A percentile compares a stretch with the other conserved stretches of the same genome.
These are phyloP conservation scores for Exophiala calicioides DNA, from an alignment of 2,329 filamentous ascomycete genomes.

Conservation along the genomic window DNA sequence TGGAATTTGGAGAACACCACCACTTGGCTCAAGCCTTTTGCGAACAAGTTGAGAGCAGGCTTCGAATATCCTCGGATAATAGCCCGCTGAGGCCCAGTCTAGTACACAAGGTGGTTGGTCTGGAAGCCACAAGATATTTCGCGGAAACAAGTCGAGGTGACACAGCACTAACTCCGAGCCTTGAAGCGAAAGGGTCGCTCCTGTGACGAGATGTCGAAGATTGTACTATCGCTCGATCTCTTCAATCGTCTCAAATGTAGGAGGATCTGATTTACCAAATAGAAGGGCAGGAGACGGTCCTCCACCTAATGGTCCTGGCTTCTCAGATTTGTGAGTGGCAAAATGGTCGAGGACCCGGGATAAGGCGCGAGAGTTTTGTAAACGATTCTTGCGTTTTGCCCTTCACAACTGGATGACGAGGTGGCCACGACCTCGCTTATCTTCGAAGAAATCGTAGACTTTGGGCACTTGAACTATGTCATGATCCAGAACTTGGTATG, in stretches of 20 bases:
- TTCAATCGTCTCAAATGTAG: constrained; percentile 7
- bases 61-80: constrained; percentile 31
- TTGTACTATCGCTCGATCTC: constrained; percentile 7
- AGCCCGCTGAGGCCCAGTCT: constrained; percentile 33
- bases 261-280: constrained; percentile 5
- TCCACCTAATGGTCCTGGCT: constrained; percentile 4
- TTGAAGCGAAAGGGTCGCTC: constrained; percentile 3
- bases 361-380: constrained; percentile 2
- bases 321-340: neutral
- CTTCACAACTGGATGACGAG: constrained; percentile 12
- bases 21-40: constrained; percentile 1
- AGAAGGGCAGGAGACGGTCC: constrained; percentile 9
- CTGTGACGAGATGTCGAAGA: constrained; percentile 4
- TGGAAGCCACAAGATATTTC: constrained; percentile 30
- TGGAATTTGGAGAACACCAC: constrained; percentile 2
- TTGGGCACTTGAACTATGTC: constrained; percentile 11
- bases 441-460: constrained; percentile 16
- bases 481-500: constrained; percentile 7
- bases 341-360: constrained; percentile 4
- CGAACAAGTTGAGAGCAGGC: constrained; percentile 21
- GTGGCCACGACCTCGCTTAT: constrained; percentile 7
- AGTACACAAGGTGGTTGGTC: constrained; percentile 31
- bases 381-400: constrained; percentile 6
- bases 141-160: constrained; percentile 19
- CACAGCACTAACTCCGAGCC: constrained; percentile 6